A percentile compares a stretch with the other conserved stretches of the same genome.
phyloP scores from a whole-genome alignment of 768 basidiomycete species.

The Amanita brunnescens region DNA sequence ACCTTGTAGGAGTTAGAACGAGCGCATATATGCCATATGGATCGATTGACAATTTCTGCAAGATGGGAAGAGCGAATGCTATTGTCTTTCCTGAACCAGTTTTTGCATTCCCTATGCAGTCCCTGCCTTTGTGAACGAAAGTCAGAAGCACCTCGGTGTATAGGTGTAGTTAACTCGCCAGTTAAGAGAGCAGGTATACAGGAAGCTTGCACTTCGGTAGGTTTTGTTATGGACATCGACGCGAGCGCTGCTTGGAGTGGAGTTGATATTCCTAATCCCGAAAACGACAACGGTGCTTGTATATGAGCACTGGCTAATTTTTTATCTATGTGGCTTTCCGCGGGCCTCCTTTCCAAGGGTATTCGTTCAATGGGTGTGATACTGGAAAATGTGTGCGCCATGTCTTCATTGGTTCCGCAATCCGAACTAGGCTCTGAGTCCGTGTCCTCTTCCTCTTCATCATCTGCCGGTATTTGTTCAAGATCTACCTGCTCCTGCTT shows the following conservation, averaged over 20 bases:
- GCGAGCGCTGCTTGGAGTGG: constrained; percentile 55
- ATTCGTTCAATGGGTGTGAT: constrained; percentile 6
- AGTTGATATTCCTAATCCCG: constrained; percentile 49
- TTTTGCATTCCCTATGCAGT: constrained; percentile 97
- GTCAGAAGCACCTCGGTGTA: not conserved
- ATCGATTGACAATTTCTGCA: constrained; percentile 80
- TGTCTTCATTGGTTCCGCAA: not conserved
- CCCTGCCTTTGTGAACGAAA: constrained; percentile 52
- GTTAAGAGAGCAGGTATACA: constrained; percentile 83
- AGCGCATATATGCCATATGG: constrained; percentile 94
- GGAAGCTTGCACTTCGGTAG: constrained; percentile 83
- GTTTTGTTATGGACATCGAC: constrained; percentile 76
- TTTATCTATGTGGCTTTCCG: constrained; percentile 1
- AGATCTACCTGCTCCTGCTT: constrained; percentile 31
- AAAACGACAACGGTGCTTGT: constrained; percentile 31
- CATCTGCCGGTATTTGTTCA: constrained; percentile 27
- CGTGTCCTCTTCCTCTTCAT: not conserved
- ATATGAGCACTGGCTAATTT: not conserved
- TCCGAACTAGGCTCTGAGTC: not conserved
- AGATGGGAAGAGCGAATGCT: constrained; percentile 91
- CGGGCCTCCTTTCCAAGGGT: not conserved
- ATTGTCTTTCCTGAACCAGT: constrained; percentile 98
- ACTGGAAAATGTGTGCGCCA: not conserved
- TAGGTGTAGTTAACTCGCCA: constrained; percentile 35
- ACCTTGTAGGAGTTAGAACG: constrained; percentile 94